Base-by-base conservation (phyloP, 1,284 basidiomycete species). In the Porphyrellus sp. region DNA sequence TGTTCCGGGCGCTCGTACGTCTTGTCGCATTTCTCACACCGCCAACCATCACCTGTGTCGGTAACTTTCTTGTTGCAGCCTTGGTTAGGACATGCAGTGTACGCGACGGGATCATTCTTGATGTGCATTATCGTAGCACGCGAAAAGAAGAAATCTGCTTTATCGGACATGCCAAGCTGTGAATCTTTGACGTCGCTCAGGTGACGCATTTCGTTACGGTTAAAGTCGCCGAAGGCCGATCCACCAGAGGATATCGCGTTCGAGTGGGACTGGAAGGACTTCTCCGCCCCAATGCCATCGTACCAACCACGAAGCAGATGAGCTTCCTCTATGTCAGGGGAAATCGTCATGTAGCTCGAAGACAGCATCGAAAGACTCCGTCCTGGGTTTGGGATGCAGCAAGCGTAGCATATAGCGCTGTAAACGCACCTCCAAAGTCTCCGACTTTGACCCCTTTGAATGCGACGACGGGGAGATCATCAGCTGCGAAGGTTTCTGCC, bases 401-500 rank as follows among this genome's bases (percentile, higher is more conserved):
- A 2, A 31, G 38, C 15, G 7, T 20, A 21, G 3, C 20, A 23
- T 4, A 38, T 37, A 38, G 21, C 35, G 4, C 3, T 18, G 16
- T 45, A 42, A 31, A 57, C 71, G 55, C 64, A 79, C 95, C 96
- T 63, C 90, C 90, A 69, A 92, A 99, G 62, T 98, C 96, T 37
- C 93, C 86, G 37, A 99, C 93, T 72, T 90, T 95, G 63, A 93
- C 92, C 21, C 93, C 91, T 74, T 97, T 98, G 80, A 97, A 93
- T 3, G 95, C 96, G 56, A 94, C 79, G 20, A 97, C 83, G 11
- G 91, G 83, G 49, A 81, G 77, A 37, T 82, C 77, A 4, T 74
- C 70, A 15, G 72, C 70, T 4, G 70, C 70, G 68, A 88, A 99
- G 42, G 81, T 81, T 67, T 98, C 94, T 2, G 96, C 97, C 68